These are phyloP conservation scores for Hippophae tibetana DNA, from an alignment of 306 rosid genomes.

Conservation along the genomic window DNA sequence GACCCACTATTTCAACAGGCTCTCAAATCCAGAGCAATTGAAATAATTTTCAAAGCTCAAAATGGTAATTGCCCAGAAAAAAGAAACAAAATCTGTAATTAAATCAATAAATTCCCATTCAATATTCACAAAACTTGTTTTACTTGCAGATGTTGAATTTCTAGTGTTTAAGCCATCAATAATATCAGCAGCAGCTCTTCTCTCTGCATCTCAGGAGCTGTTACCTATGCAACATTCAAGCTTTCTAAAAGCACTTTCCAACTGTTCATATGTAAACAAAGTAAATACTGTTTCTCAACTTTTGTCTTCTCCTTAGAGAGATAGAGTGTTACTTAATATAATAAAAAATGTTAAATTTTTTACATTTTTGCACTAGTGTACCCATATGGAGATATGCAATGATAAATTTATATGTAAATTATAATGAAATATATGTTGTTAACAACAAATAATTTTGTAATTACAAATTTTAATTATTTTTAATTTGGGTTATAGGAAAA, in stretches of 20 bases:
- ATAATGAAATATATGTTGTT: too few species aligned
- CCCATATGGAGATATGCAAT: too few species aligned
- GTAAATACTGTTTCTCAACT: conserved; percentile 29
- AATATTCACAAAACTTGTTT: not conserved
- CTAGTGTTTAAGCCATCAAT: conserved; percentile 76
- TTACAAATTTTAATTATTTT: not conserved
- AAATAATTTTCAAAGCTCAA: conserved; percentile 70
- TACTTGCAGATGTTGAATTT: conserved; percentile 53
- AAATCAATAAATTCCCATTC: not conserved
- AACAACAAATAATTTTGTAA: not conserved
- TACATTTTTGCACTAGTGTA: too few species aligned
- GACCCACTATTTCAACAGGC: conserved; percentile 49
- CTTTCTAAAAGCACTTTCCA: conserved; percentile 48
- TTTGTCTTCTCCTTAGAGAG: not conserved
- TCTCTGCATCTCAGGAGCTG: conserved; percentile 65
- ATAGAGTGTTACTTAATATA: not conserved
- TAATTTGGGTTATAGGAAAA: conserved; percentile 33
- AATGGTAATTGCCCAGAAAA: conserved; percentile 38
- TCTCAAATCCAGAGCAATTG: conserved; percentile 60
- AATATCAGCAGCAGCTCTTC: conserved; percentile 72
- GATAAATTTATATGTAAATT: too few species aligned
- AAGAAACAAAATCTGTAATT: not conserved
- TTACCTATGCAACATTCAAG: conserved; percentile 70
- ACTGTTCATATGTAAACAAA: conserved; percentile 49
- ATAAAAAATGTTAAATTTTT: too few species aligned